Base-by-base conservation (phyloP, 345 rosid genomes). In the Melaleuca quinquenervia region DNA sequence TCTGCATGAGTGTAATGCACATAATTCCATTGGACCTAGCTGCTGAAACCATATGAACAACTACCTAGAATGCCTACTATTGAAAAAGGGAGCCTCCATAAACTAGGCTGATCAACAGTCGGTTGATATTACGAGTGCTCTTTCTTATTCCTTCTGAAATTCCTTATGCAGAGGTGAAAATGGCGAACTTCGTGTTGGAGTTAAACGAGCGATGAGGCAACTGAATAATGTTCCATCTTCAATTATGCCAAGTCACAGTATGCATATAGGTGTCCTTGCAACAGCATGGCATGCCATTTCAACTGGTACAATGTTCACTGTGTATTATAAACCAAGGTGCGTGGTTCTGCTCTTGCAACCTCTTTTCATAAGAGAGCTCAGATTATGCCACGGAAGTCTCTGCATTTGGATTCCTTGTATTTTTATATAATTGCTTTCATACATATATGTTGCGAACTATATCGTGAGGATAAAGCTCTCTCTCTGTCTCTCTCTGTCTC, bases 241-340 rank as follows among this genome's bases (percentile, higher is more conserved):
- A 5, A 93, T 93, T 45, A 93, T 92, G 88, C 92, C 96, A 36
- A 92, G 94, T 83, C 92, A 92, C 85, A 94, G 96, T 86, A 93
- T 93, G 96, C 96, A 91, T 87, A 86, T 93, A 3, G 94, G 94
- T 48, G 94, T 93, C 85, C 94, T 94, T 84, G 96, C 96, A 56
- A 92, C 94, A 44, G 96, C 96, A 27, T 92, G 92, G 91, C 94
- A 92, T 89, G 94, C 94, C 44, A 83, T 91, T 85, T 84, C 86
- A 45, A 94, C 92, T 3, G 90, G 89, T 48, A 92, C 94, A 53
- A 87, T 91, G 89, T 94, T 92, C 85, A 88, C 93, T 50, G 92
- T 92, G 56, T 94, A 90, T 85, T 94, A 94, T 88, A 92, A 94
- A 82, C 96, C 96, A 7, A 91, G 95, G 95, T 90, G 60, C n/a